phyloP scores from a whole-genome alignment of 2,329 filamentous ascomycete species.

The Aspergillus latus region DNA sequence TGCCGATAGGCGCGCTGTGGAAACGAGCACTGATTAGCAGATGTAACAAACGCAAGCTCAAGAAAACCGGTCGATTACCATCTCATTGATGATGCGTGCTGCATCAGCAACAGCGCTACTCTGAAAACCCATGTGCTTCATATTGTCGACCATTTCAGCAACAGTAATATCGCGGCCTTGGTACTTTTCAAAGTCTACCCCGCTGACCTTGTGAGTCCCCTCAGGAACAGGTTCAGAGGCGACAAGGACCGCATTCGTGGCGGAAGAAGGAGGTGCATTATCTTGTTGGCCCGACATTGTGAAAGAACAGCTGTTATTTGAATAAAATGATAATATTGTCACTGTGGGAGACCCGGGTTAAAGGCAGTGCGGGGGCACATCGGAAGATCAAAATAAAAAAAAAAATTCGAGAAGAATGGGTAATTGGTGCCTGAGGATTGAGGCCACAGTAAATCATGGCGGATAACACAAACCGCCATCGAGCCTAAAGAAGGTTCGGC shows the following conservation, averaged over 20 bases:
- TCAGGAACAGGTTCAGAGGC: conserved; percentile 71
- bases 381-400: background rate
- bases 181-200: conserved; percentile 86
- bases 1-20: conserved; percentile 71
- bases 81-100: conserved; percentile 88
- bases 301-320: background rate
- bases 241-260: conserved; percentile 79
- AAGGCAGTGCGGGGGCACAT: background rate
- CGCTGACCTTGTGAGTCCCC: conserved; percentile 76
- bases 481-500: background rate
- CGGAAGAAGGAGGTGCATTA: conserved; percentile 54
- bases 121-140: conserved; percentile 85
- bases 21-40: conserved; percentile 13
- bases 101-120: conserved; percentile 80
- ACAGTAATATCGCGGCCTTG: conserved; percentile 73
- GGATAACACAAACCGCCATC: background rate
- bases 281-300: conserved; percentile 16
- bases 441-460: background rate
- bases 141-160: conserved; percentile 76
- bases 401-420: background rate
- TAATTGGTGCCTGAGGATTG: conserved; percentile 7
- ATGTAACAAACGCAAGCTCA: background rate
- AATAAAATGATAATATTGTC: background rate
- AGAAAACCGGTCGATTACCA: conserved; percentile 58
- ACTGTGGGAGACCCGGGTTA: background rate